Evolutionary conservation across 164 flowering plant genomes (phyloP), one percentile per base, ranked within the genome.

Genomic region (Vitis amurensis): DNA sequence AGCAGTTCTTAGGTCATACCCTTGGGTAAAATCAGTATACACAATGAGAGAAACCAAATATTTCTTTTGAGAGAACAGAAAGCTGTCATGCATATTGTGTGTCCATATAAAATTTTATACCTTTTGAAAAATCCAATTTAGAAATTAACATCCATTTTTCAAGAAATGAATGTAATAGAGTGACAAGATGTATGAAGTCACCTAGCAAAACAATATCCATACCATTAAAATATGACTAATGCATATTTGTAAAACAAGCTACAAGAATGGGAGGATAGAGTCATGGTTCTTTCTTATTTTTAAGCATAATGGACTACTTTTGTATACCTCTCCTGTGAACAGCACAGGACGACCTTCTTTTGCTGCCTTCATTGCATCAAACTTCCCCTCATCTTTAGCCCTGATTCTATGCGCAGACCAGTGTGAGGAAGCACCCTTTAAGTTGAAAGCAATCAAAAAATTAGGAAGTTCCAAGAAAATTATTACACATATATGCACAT

Each of bases 311-410:
- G 30, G 37, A 19, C 37, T 19, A 2, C 27, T 71, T 62, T 31
- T 57, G 50, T 19, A 30, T 78, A 95, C 99, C 97, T 95, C 99
- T 74, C 98, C 98, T n/a, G 97, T 91, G 80, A 93, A 91, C 17
- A 83, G 69, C 49, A 95, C 92, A 68, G 88, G 89, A 4, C 79
- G 85, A 49, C 92, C 91, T 81, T 87, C 97, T 79, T 79, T 90
- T 58, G 86, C 90, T 50, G 97, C 92, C 70, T 76, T 80, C 59
- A 89, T 61, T 69, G 97, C 92, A 83, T 95, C 88, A 76, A 95
- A 90, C 55, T 76, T 73, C 59, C 67, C 66, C 23, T 80, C 91
- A 57, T 78, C 53, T 65, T 87, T 89, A 31, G 71, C 74, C 78
- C 89, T 82, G 72, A 93, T 75, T 84, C 90, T 85, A 50, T 93